Evolutionary conservation across 1,139 yeast species (phyloP), one percentile per base, ranked within the genome.

Genomic region (Debaryomyces sp.): DNA sequence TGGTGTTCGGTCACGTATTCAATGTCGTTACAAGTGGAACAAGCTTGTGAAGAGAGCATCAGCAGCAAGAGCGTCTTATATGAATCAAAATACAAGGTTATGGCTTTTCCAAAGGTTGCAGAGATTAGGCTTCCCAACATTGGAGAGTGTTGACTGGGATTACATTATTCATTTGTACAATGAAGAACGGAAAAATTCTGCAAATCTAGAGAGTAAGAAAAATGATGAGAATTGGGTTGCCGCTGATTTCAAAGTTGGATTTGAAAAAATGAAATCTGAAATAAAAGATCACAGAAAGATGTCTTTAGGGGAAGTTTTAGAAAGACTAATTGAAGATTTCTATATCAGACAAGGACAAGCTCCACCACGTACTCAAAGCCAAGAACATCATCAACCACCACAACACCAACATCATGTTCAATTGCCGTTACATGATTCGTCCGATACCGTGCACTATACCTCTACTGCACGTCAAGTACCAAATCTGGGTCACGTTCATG

Each of bases 21-120:
- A 92, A 67, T 92, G 97, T 65, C 82, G 97, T 48, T 92, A 92
- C 68, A 92, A 92, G 66, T 92, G 97, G 97, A 87, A 87, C 60
- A 91, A 90, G 66, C 63, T 91, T 8, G 67, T 83, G 46, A 85
- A 83, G 60, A 75, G 89, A 54, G 86, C 78, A 61, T 84, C 84
- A 6, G 63, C 73, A 36, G 70, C 68, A 21, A 72, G 85, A 46
- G 74, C 83, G 4, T 68, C 78, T 21, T 70, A 68, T 30, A 82
- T 85, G 74, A 75, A 75, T 32, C 61, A 68, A 5, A 71, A 69
- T 15, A 84, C 85, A 39, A 78, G 79, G 55, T 59, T 77, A 38
- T 85, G 94, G 88, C 61, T 88, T 44, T 58, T 82, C 52, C 71
- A 77, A 52, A 71, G 79, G 55, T 55, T 84, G 45, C 77, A 78